Conservation (phyloP, 2,329 filamentous ascomycete species). For the Sodiomyces alkalinus region DNA sequence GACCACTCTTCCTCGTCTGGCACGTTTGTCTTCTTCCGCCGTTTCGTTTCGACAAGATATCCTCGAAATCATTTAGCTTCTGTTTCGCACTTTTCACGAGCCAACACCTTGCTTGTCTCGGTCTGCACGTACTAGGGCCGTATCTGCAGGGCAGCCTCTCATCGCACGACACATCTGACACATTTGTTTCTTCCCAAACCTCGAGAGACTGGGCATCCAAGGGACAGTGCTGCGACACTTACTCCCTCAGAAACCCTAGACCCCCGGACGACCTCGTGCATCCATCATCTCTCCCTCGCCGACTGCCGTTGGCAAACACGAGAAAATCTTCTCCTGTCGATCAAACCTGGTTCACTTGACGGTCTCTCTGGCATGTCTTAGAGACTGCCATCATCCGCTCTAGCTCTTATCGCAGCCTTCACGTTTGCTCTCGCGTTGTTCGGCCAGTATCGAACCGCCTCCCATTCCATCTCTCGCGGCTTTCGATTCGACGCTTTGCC, state of each 20-base stretch:
- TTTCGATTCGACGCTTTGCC: no score
- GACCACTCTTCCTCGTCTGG: slow-evolving; percentile 9
- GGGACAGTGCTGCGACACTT: slow-evolving; percentile 28
- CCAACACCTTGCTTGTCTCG: neutral
- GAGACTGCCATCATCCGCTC: neutral
- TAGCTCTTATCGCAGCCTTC: no score
- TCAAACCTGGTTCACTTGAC: no score
- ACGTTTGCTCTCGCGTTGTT: no score
- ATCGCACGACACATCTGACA: slow-evolving; percentile 1
- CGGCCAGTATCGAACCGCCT: no score
- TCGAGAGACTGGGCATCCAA: no score
- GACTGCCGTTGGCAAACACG: slow-evolving; percentile 4
- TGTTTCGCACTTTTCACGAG: no score
- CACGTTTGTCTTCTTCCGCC: slow-evolving; percentile 6
- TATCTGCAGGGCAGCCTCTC: no score
- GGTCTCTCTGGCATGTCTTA: no score
- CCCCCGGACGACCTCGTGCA: neutral
- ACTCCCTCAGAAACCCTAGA: slow-evolving; percentile 16
- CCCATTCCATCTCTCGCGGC: no score
- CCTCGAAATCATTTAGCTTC: no score
- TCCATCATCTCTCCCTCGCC: neutral
- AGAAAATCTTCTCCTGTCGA: slow-evolving; percentile 13
- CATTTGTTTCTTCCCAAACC: slow-evolving; percentile 10
- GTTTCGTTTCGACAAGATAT: slow-evolving; percentile 1
- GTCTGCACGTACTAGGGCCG: neutral